Evolutionary conservation across 2,329 filamentous ascomycete genomes (phyloP).

Genomic region (Cladosporium sp.): DNA sequence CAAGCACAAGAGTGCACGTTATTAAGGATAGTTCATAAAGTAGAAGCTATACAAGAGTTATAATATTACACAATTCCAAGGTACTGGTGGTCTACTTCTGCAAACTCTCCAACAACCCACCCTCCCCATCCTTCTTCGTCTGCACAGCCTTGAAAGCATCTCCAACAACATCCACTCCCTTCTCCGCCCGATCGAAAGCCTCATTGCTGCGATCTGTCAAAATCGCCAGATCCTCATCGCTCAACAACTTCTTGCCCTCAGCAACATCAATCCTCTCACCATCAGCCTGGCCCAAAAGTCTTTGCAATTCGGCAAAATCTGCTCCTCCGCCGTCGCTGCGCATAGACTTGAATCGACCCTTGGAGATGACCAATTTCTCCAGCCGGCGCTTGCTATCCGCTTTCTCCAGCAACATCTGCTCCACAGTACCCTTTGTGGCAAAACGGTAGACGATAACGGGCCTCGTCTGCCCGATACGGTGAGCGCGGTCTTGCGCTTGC

Average conservation of each 20-base stretch:
- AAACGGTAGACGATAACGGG: slow-evolving; percentile 93
- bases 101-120: slow-evolving; percentile 47
- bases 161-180: slow-evolving; percentile 68
- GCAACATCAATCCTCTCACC: slow-evolving; percentile 57
- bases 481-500: slow-evolving; percentile 91
- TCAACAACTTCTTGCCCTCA: slow-evolving; percentile 63
- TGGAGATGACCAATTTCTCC: slow-evolving; percentile 93
- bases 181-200: slow-evolving; percentile 69
- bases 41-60: background rate
- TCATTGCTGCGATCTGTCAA: slow-evolving; percentile 71
- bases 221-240: slow-evolving; percentile 69
- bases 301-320: slow-evolving; percentile 46
- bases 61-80: background rate
- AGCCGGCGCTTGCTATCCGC: slow-evolving; percentile 88
- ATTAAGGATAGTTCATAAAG: too few relatives aligned
- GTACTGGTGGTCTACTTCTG: slow-evolving; percentile 32
- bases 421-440: slow-evolving; percentile 87
- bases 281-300: slow-evolving; percentile 57
- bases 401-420: slow-evolving; percentile 78
- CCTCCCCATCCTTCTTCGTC: slow-evolving; percentile 57
- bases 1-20: too few relatives aligned
- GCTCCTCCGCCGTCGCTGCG: slow-evolving; percentile 49
- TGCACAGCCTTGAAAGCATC: slow-evolving; percentile 58
- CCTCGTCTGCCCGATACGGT: slow-evolving; percentile 87
- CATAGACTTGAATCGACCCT: slow-evolving; percentile 67